These are phyloP conservation scores for Amylocarpus encephaloides DNA, from an alignment of 2,329 filamentous ascomycete genomes.

Conservation along the genomic window DNA sequence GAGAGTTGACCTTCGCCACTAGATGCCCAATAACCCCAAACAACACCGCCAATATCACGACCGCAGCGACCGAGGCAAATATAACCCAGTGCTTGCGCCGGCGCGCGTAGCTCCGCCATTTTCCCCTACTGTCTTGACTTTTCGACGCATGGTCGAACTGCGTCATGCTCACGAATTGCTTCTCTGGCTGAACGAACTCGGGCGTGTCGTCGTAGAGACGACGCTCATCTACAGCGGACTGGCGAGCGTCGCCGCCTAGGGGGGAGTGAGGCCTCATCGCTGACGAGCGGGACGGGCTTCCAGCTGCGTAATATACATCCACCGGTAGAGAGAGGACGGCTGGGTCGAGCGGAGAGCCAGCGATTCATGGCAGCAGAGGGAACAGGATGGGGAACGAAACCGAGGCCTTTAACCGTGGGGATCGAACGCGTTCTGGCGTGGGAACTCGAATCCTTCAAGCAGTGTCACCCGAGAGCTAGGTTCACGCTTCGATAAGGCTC, in stretches of 20 bases:
- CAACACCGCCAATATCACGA: not conserved
- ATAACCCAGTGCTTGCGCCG: conserved; percentile 1
- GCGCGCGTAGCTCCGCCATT: not conserved
- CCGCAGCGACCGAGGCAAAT: not conserved
- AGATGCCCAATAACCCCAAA: not conserved
- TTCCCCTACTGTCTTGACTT: not conserved
- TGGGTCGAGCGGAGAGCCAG: too few relatives aligned
- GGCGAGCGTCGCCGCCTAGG: not conserved
- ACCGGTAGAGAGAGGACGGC: too few relatives aligned
- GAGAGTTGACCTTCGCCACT: not conserved
- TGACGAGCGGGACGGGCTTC: too few relatives aligned
- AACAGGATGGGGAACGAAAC: too few relatives aligned
- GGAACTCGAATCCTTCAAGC: too few relatives aligned
- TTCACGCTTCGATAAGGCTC: too few relatives aligned
- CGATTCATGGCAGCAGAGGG: too few relatives aligned
- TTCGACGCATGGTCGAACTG: not conserved
- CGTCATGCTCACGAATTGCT: not conserved
- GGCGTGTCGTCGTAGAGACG: not conserved
- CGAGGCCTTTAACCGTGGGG: too few relatives aligned
- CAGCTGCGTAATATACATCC: too few relatives aligned
- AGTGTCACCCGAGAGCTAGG: too few relatives aligned
- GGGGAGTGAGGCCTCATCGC: not conserved
- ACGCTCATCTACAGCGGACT: not conserved
- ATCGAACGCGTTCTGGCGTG: too few relatives aligned
- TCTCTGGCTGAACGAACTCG: conserved; percentile 1